Percentiles rank a stretch among this genome's conserved stretches.
phyloP scores from a whole-genome alignment of 2,329 filamentous ascomycete genomes.

The Pyrenophora graminea region DNA sequence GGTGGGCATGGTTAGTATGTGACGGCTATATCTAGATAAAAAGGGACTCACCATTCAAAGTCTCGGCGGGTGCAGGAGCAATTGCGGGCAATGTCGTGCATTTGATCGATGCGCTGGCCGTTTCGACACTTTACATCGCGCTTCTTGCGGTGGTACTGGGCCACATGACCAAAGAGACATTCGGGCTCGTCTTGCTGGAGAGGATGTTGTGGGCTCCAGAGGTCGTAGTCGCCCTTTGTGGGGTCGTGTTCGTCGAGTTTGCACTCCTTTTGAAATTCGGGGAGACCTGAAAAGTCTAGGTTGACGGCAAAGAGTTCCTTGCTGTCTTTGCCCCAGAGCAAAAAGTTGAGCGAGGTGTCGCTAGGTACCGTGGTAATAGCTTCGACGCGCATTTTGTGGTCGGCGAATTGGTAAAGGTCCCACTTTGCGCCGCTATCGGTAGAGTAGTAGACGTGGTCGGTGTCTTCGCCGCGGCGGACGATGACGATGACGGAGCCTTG shows the following conservation, averaged over 20 bases:
- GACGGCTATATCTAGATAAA: neutral
- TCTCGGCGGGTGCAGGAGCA: conserved; percentile 84
- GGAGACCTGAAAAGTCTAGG: conserved; percentile 82
- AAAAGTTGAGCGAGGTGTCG: conserved; percentile 86
- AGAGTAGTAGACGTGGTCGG: conserved; percentile 73
- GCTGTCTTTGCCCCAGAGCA: conserved; percentile 76
- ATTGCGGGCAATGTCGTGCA: conserved; percentile 72
- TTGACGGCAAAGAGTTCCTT: conserved; percentile 72
- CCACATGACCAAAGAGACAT: conserved; percentile 90
- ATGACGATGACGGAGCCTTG: conserved; percentile 92
- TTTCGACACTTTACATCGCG: conserved; percentile 80
- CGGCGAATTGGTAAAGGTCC: conserved; percentile 74
- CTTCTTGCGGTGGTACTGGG: conserved; percentile 90
- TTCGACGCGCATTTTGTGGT: conserved; percentile 68
- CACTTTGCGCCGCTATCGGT: conserved; percentile 81
- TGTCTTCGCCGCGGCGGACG: conserved; percentile 70
- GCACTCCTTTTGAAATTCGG: conserved; percentile 68
- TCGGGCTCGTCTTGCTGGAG: conserved; percentile 72
- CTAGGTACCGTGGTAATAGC: conserved; percentile 88
- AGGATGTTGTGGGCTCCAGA: conserved; percentile 89
- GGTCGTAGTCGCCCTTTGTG: conserved; percentile 72
- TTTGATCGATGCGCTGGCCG: conserved; percentile 64
- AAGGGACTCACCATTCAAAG: conserved; percentile 79
- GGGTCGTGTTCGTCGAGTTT: conserved; percentile 65
- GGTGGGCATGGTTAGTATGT: conserved; percentile 18